phyloP scores from a whole-genome alignment of 1,284 basidiomycete species.

The Sanghuangporus weigelae region DNA sequence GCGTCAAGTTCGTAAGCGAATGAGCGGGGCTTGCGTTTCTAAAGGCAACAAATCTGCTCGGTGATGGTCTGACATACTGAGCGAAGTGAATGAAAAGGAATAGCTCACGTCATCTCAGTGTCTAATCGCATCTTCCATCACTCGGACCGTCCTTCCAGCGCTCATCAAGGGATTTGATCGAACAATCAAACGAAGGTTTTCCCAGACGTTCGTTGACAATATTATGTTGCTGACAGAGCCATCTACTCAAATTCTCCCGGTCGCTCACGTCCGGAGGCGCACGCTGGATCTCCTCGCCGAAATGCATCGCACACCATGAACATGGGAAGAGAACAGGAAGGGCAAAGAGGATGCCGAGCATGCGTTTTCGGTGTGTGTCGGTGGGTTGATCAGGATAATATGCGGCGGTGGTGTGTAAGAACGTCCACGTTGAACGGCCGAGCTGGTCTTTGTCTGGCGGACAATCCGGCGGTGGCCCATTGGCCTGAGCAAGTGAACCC shows the following conservation, averaged over 20 bases:
- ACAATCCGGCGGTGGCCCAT: slow-evolving; percentile 61
- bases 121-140: slow-evolving; percentile 83
- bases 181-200: slow-evolving; percentile 78
- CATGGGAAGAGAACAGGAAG: slow-evolving; percentile 87
- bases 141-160: slow-evolving; percentile 88
- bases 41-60: no score
- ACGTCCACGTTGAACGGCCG: slow-evolving; percentile 91
- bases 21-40: no score
- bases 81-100: no score
- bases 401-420: slow-evolving; percentile 89
- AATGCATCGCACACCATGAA: slow-evolving; percentile 75
- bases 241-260: slow-evolving; percentile 64
- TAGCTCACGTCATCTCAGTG: no score
- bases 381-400: slow-evolving; percentile 85
- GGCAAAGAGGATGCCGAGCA: slow-evolving; percentile 73
- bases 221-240: slow-evolving; percentile 91
- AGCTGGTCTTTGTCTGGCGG: slow-evolving; percentile 85
- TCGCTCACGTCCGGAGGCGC: slow-evolving; percentile 74
- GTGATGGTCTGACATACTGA: no score
- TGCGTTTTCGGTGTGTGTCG: slow-evolving; percentile 66
- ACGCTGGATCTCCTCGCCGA: slow-evolving; percentile 59
- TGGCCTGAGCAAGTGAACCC: slow-evolving; percentile 34
- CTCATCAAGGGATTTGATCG: slow-evolving; percentile 60
- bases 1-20: no score
- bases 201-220: slow-evolving; percentile 84